A percentile compares a stretch with the other conserved stretches of the same genome.
Conservation (phyloP, 2,329 filamentous ascomycete genomes). For the Emericellopsis atlantica region DNA sequence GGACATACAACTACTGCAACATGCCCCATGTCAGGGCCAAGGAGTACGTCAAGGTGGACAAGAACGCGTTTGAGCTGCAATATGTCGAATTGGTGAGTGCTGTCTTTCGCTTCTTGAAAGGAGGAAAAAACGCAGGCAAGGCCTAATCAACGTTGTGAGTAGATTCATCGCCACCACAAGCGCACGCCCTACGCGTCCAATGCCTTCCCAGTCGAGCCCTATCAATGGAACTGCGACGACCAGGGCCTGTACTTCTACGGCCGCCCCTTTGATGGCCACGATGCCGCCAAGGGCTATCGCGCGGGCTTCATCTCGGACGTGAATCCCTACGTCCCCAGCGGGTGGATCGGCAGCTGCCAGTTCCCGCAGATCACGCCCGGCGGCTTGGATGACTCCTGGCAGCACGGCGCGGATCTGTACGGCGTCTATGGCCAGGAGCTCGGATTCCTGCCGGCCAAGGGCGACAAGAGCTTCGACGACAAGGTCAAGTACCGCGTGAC, state of each 20-base stretch:
- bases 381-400: conserved; percentile 62
- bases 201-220: conserved; percentile 60
- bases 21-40: conserved; percentile 67
- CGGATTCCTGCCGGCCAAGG: conserved; percentile 46
- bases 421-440: conserved; percentile 63
- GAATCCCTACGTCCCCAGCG: conserved; percentile 55
- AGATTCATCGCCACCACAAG: conserved; percentile 77
- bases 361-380: conserved; percentile 69
- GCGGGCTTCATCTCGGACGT: conserved; percentile 43
- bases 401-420: conserved; percentile 66
- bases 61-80: conserved; percentile 45
- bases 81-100: conserved; percentile 62
- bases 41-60: conserved; percentile 45
- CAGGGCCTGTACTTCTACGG: conserved; percentile 59
- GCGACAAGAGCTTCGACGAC: conserved; percentile 25
- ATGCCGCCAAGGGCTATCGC: conserved; percentile 50
- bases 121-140: not conserved
- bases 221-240: conserved; percentile 61
- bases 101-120: not conserved
- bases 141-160: not conserved
- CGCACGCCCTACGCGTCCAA: conserved; percentile 71
- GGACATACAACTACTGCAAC: conserved; percentile 71
- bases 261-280: conserved; percentile 36
- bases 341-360: conserved; percentile 63
- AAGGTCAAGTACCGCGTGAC: conserved; percentile 59